These are phyloP conservation scores for Umbellularia californica DNA, from an alignment of 164 flowering plant species.

Conservation along the genomic window DNA sequence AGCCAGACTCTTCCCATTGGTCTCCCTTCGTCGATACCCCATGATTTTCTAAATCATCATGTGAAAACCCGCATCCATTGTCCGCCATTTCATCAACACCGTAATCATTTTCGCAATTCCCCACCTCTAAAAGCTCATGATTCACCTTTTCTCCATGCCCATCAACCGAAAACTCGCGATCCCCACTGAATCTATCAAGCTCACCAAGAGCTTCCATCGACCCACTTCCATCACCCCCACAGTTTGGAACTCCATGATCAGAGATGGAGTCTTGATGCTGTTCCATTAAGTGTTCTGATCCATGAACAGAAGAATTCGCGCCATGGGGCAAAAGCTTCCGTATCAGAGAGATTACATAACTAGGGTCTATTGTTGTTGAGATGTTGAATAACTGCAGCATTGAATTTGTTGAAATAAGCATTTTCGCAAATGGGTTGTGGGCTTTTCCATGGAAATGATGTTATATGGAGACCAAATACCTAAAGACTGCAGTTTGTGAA, in stretches of 20 bases:
- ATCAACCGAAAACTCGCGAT: background rate
- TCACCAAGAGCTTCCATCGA: constrained; percentile 29
- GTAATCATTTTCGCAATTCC: background rate
- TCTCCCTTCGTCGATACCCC: constrained; percentile 30
- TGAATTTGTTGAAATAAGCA: constrained; percentile 1
- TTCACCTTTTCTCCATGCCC: background rate
- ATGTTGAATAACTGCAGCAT: constrained; percentile 69
- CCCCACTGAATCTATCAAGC: constrained; percentile 9
- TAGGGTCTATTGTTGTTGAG: constrained; percentile 86
- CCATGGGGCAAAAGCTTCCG: constrained; percentile 60
- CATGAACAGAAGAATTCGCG: constrained; percentile 15
- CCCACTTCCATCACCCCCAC: constrained; percentile 14
- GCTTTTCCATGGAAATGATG: background rate
- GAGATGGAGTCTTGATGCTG: background rate
- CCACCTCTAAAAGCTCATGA: background rate
- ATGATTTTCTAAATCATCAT: constrained; percentile 8
- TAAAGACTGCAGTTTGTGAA: too few relatives aligned
- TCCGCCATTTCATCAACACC: background rate
- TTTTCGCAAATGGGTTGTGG: background rate
- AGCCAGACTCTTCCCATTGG: constrained; percentile 90
- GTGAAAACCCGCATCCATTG: constrained; percentile 8
- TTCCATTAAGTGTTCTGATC: background rate
- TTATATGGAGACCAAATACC: too few relatives aligned
- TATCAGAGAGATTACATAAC: constrained; percentile 78
- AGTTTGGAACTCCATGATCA: background rate